Percentiles rank a stretch among this genome's conserved stretches.
Evolutionary conservation across 225 moss, liverwort and hornwort genomes (phyloP).

Genomic region (Sphagnum contortum): DNA sequence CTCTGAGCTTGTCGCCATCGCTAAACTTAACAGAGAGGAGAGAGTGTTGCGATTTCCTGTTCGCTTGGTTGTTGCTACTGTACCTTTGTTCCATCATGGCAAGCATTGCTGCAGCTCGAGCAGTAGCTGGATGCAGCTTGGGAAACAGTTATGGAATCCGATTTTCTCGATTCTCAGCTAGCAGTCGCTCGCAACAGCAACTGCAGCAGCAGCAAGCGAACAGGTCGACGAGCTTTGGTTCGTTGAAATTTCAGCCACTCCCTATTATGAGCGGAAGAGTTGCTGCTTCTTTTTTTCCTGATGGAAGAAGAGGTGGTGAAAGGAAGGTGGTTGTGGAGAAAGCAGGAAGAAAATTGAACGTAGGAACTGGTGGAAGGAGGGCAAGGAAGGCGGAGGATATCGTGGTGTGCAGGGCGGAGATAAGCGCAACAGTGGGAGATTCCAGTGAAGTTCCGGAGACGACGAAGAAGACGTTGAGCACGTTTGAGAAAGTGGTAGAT

Average conservation of each 20-base stretch:
- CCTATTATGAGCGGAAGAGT: no score
- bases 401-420: conserved; percentile 57
- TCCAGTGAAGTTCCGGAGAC: conserved; percentile 24
- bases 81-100: conserved; percentile 1
- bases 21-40: no score
- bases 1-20: no score
- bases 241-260: no score
- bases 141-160: background rate
- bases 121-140: background rate
- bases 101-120: conserved; percentile 3
- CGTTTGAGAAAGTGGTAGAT: conserved; percentile 90
- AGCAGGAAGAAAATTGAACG: background rate
- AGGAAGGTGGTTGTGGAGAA: background rate
- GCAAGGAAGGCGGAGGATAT: conserved; percentile 14
- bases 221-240: conserved; percentile 3
- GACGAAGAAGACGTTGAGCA: conserved; percentile 30
- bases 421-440: conserved; percentile 28
- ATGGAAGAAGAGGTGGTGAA: background rate
- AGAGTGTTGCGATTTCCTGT: no score
- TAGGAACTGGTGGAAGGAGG: background rate
- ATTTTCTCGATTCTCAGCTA: no score
- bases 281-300: background rate
- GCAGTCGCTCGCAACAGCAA: no score
- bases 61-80: no score
- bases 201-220: background rate